Percentiles rank a stretch among this genome's conserved stretches.
phyloP scores from a whole-genome alignment of 208 protist species.

The Leptomonas pyrrhocoris region DNA sequence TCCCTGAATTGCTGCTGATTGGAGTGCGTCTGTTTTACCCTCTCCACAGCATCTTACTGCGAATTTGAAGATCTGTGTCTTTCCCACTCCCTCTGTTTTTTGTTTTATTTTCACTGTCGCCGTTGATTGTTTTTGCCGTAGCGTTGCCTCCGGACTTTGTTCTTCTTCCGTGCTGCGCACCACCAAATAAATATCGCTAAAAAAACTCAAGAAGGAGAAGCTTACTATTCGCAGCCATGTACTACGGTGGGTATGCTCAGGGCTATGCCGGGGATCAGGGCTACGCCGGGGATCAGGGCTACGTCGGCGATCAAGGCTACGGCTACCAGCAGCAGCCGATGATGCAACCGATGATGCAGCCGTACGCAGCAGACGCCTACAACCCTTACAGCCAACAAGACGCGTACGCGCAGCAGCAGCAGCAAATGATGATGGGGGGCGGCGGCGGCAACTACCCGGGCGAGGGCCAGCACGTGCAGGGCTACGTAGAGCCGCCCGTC shows the following conservation, averaged over 20 bases:
- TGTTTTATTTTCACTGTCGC: conserved; percentile 8
- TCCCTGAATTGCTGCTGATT: background rate
- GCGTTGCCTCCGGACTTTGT: too few relatives aligned
- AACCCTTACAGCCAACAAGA: conserved; percentile 19
- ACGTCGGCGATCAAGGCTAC: conserved; percentile 19
- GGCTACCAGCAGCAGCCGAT: conserved; percentile 21
- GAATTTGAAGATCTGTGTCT: background rate
- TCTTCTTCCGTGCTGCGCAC: too few relatives aligned
- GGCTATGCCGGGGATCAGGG: conserved; percentile 23
- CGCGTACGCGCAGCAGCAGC: conserved; percentile 22
- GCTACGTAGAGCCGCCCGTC: background rate
- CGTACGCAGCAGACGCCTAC: conserved; percentile 14
- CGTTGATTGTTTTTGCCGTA: background rate
- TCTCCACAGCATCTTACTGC: too few relatives aligned
- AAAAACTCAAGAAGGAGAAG: too few relatives aligned
- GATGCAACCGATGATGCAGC: conserved; percentile 22
- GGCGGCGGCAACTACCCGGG: conserved; percentile 4
- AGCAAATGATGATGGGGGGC: conserved; percentile 18
- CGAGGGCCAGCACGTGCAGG: conserved; percentile 12
- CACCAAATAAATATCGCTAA: too few relatives aligned
- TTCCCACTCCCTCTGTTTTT: background rate
- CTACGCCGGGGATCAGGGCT: conserved; percentile 19
- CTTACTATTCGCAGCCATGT: conserved; percentile 16
- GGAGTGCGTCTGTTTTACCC: background rate
- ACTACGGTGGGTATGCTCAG: conserved; percentile 31